Percentiles rank a stretch among this genome's conserved stretches.
Evolutionary conservation across 2,329 filamentous ascomycete genomes (phyloP).

Genomic region (Didymella keratinophila): DNA sequence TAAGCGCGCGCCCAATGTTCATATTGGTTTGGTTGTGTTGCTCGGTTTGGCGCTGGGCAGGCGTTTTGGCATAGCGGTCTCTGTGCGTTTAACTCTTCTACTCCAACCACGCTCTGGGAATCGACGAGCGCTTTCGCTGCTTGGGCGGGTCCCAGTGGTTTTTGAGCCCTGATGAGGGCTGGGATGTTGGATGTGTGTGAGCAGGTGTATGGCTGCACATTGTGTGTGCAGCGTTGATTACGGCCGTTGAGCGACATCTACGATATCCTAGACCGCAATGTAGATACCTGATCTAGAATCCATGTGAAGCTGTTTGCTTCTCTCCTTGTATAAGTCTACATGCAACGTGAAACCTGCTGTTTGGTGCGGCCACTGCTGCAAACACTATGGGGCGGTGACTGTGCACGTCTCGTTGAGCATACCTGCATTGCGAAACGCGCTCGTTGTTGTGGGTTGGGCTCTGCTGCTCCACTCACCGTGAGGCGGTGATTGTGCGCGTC

Average conservation of each 20-base stretch:
- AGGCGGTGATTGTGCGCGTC: slow-evolving; percentile 11
- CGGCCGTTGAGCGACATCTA: slow-evolving; percentile 10
- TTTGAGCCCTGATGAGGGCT: slow-evolving; percentile 11
- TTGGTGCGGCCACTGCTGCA: background rate
- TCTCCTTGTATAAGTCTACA: background rate
- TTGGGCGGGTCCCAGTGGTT: slow-evolving; percentile 44
- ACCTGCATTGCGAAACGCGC: background rate
- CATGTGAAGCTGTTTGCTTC: slow-evolving; percentile 3
- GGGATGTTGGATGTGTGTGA: slow-evolving; percentile 9
- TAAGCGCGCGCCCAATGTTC: slow-evolving; percentile 18
- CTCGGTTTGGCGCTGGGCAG: slow-evolving; percentile 1
- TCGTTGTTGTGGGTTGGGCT: background rate
- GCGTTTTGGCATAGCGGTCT: slow-evolving; percentile 11
- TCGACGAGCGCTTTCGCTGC: slow-evolving; percentile 29
- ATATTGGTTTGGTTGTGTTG: background rate
- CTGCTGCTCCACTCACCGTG: background rate
- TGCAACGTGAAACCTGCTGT: background rate
- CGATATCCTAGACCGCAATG: slow-evolving; percentile 19
- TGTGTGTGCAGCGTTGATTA: slow-evolving; percentile 1
- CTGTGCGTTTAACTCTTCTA: slow-evolving; percentile 12
- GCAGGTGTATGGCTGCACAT: background rate
- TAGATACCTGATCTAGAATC: slow-evolving; percentile 16
- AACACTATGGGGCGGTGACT: slow-evolving; percentile 3
- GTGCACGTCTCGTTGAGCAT: background rate
- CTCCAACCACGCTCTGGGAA: slow-evolving; percentile 22